Evolutionary conservation across 2,329 filamentous ascomycete genomes (phyloP), one percentile per base, ranked within the genome.

Genomic region (Lachnellula suecica): DNA sequence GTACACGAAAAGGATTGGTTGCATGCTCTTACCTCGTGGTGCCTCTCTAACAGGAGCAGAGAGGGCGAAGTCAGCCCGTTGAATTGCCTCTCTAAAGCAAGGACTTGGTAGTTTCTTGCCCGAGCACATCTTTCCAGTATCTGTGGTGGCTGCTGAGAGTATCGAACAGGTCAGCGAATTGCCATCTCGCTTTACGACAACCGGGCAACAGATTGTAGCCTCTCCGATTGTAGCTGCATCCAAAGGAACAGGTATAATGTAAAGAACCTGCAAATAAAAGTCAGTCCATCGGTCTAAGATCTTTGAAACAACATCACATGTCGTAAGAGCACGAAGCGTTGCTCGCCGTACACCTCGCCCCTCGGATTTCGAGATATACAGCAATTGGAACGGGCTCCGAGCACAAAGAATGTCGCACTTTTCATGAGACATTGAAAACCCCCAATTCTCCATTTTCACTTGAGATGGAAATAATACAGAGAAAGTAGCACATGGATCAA

Each of bases 201-300:
- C 41, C 7, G 63, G 59, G 9, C 54, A 60, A 48, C 63, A 65
- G 13, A 65, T 52, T 2, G 57, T 60, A 1, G 62, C 58, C 23
- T 63, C 59, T 42, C 62, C 61, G 41, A 65, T 65, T 9, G 62
- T 61, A 22, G 62, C 62, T 43, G 59, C 47, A 44, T 65, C 61
- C 38, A 65, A 52, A 22, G 62, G 62, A 13, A 65, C 60, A 34
- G 62, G 62, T 11, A 65, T 51, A 42, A 65, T 59, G 41, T 65
- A 65, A 19, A 64, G 47, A 38, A 60, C 57, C 60, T 63, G 19
- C 7, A 25, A 43, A 15, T 22, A 27, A 5, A 22, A 29, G 17
- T 40, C 42, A 35, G 19, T 17, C 20, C 17, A 11, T 22, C 37
- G n/a, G 19, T n/a, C n/a, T n/a, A n/a, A n/a, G n/a, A n/a, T n/a